Conservation (phyloP, 2,329 filamentous ascomycete genomes). For the Colletotrichum liriopes region DNA sequence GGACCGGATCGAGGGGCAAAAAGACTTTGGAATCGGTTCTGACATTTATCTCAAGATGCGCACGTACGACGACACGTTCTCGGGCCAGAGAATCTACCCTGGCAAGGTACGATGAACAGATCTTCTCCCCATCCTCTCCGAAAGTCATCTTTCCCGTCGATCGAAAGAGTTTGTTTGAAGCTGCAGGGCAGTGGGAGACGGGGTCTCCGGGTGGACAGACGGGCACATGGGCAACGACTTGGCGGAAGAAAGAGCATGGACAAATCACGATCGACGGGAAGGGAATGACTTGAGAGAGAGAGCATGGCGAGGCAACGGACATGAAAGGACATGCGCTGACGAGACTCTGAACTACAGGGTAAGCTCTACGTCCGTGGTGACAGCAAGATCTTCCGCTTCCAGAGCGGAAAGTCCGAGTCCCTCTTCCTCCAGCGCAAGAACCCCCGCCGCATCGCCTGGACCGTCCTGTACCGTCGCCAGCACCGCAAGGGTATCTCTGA, state of each 20-base stretch:
- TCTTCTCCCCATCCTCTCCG: background rate
- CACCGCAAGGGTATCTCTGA: constrained; percentile 99
- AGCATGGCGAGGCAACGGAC: constrained; percentile 22
- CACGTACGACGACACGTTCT: constrained; percentile 78
- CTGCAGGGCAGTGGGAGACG: background rate
- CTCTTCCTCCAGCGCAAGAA: constrained; percentile 99
- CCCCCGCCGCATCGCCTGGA: constrained; percentile 99
- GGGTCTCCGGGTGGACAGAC: background rate
- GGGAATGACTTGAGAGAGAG: background rate
- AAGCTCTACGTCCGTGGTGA: constrained; percentile 99
- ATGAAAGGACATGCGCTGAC: constrained; percentile 47
- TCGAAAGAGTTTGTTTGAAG: constrained; percentile 15
- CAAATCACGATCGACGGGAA: constrained; percentile 19
- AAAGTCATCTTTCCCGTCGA: constrained; percentile 21
- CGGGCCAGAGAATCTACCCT: constrained; percentile 78
- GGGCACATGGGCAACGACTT: constrained; percentile 3
- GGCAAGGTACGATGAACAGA: constrained; percentile 70
- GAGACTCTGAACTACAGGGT: constrained; percentile 74
- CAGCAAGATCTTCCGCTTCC: constrained; percentile 99
- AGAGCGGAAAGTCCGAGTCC: constrained; percentile 99
- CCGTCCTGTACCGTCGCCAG: constrained; percentile 96
- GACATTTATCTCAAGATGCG: constrained; percentile 66
- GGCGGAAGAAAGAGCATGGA: constrained; percentile 8
- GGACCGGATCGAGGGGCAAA: background rate
- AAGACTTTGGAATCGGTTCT: background rate